Base-by-base conservation (phyloP, 495 filamentous ascomycete species). In the Neurospora sp. region DNA sequence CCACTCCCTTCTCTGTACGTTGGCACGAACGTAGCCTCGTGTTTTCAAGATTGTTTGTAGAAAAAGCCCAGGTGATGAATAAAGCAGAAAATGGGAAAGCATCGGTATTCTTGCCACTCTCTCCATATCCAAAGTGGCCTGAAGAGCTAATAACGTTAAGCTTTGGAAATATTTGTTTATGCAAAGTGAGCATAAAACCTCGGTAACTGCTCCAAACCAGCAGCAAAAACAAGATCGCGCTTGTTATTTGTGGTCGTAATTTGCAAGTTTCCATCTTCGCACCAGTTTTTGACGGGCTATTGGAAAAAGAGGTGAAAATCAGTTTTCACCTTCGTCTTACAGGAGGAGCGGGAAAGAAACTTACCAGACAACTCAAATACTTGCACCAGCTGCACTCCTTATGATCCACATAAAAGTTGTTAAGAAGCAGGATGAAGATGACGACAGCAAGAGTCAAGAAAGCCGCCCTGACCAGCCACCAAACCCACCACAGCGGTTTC, bases 401-500 rank as follows among this genome's bases (percentile, higher is more conserved):
- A 71, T 87, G 86, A 76, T 90, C 89, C 72, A 87, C 89, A 82
- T 98, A 98, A 80, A 99, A 99, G 82, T 97, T 93, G 71, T 92
- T 88, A 53, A 98, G 82, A 61, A 98, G 83, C 46, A 97, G 79
- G 75, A 97, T 93, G 76, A 98, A 96, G 5, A 90, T 90, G 69
- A 97, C 85, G 5, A 96, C 79, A 3, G 94, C 90, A 16, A 88
- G 88, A 9, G 96, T 88, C 71, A 98, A 82, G n/a, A 91, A 91
- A 8, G 87, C 93, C 10, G 88, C 92, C 11, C 96, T 86, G 16
- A 97, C 87, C 31, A 98, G 81, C 96, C 96, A 99, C 94, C 96
- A 99, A 11, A 83, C 91, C 96, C 96, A 99, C 96, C 96, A 99
- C 1, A 96, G 82, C 35, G 93, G 91, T 80, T 95, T 97, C 6